Evolutionary conservation across 2,329 filamentous ascomycete genomes (phyloP).

Genomic region (Xylariaceae sp.): DNA sequence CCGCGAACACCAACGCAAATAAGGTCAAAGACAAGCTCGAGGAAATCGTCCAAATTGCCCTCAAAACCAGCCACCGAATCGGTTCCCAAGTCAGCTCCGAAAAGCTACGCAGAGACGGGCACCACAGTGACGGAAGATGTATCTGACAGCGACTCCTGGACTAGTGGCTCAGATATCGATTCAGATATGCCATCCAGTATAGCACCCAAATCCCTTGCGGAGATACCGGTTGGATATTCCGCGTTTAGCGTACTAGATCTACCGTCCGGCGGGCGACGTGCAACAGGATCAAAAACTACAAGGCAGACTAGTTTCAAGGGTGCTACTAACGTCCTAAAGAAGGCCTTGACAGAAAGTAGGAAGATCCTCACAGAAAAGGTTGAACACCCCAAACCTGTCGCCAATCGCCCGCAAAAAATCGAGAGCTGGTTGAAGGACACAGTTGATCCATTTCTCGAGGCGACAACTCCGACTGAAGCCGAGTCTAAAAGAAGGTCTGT

Average conservation of each 20-base stretch:
- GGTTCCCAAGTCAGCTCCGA: constrained; percentile 4
- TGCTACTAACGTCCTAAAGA: constrained; percentile 66
- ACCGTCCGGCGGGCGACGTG: constrained; percentile 51
- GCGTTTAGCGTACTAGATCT: constrained; percentile 69
- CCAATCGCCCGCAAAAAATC: constrained; percentile 64
- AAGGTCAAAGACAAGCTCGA: constrained; percentile 34
- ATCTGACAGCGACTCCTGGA: constrained; percentile 39
- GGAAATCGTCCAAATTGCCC: constrained; percentile 28
- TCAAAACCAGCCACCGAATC: constrained; percentile 8
- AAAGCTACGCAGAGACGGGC: constrained; percentile 27
- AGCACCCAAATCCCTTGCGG: constrained; percentile 57
- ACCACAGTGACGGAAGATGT: constrained; percentile 34
- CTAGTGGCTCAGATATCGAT: constrained; percentile 37
- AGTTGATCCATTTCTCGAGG: constrained; percentile 63
- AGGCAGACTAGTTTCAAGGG: constrained; percentile 61
- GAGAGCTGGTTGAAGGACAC: constrained; percentile 68
- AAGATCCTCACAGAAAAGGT: constrained; percentile 66
- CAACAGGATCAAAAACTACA: constrained; percentile 50
- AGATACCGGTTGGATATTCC: constrained; percentile 66
- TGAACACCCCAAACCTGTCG: constrained; percentile 53
- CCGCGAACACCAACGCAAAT: constrained; percentile 41
- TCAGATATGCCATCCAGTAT: constrained; percentile 45
- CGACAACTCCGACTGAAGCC: constrained; percentile 17
- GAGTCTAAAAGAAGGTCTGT: constrained; percentile 39
- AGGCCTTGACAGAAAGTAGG: constrained; percentile 65